Evolutionary conservation across 257 asterid species (phyloP).

Genomic region (Solanum medicagineum): DNA sequence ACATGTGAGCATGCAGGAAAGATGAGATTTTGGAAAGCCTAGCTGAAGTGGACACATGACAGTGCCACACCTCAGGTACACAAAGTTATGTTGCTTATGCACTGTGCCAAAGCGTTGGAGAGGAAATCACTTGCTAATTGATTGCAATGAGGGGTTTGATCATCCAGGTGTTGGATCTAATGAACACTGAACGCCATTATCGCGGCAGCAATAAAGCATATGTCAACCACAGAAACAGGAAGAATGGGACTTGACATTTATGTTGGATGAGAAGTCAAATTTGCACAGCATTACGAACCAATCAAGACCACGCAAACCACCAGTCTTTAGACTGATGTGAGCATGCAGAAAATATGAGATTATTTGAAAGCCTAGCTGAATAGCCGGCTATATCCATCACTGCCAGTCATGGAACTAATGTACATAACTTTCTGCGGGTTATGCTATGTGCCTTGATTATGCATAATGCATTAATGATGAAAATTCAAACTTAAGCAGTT

Average conservation of each 20-base stretch:
- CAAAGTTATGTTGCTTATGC: neutral
- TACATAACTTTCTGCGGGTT: no score
- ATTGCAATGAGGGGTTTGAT: neutral
- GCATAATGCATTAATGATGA: neutral
- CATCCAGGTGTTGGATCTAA: neutral
- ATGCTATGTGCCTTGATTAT: neutral
- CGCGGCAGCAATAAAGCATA: neutral
- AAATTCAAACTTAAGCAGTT: neutral
- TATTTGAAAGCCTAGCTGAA: neutral
- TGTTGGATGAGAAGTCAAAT: neutral
- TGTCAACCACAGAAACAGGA: neutral
- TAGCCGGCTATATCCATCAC: neutral
- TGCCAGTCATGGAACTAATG: neutral
- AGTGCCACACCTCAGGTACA: neutral
- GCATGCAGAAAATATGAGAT: neutral
- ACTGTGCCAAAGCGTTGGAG: neutral
- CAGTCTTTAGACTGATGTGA: neutral
- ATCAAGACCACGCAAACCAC: neutral
- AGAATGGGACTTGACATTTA: neutral
- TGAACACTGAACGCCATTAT: neutral
- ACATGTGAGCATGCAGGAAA: neutral
- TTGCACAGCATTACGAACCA: neutral
- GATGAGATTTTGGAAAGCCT: neutral
- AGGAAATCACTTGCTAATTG: neutral
- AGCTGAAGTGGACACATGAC: neutral